Conservation (phyloP, 345 rosid species). For the Lepidium sativum region DNA sequence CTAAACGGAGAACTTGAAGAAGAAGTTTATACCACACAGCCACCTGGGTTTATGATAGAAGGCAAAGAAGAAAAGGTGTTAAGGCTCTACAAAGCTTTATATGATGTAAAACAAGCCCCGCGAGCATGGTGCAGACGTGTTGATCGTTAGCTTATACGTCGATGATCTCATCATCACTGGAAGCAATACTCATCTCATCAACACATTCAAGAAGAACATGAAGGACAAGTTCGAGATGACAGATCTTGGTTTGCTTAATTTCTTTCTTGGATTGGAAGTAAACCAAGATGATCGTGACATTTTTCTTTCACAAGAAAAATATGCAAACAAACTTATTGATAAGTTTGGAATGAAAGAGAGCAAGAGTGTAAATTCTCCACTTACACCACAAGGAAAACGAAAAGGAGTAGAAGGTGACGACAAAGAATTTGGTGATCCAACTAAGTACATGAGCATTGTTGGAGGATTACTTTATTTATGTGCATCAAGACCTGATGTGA, state of each 20-base stretch:
- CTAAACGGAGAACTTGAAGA: no score
- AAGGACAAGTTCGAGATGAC: background rate
- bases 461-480: background rate
- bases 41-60: no score
- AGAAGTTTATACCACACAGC: no score
- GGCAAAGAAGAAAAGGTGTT: no score
- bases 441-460: no score
- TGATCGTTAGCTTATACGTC: no score
- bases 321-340: background rate
- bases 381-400: background rate
- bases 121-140: no score
- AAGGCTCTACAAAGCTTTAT: no score
- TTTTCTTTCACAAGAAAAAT: background rate
- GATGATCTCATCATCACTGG: no score
- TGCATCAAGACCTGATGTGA: background rate
- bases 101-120: no score
- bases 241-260: background rate
- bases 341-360: background rate
- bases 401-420: background rate
- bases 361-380: background rate
- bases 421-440: background rate
- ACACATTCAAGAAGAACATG: background rate
- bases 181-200: no score
- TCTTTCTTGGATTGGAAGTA: background rate
- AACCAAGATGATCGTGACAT: background rate